Evolutionary conservation across 768 basidiomycete species (phyloP).

Genomic region (Tylopilus intermedius): DNA sequence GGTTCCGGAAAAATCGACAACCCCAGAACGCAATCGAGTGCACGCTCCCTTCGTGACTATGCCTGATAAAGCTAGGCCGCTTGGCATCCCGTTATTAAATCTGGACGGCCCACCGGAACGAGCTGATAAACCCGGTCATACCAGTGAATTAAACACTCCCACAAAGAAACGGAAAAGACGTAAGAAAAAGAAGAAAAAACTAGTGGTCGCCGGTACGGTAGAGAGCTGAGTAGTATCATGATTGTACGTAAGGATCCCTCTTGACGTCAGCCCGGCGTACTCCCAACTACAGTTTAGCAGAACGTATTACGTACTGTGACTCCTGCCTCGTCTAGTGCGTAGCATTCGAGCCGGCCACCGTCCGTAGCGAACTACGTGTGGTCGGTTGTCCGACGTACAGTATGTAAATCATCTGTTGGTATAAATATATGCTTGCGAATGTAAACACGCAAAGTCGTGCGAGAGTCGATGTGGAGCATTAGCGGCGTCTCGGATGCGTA

Average conservation of each 20-base stretch:
- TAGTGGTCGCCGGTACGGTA: conserved; percentile 19
- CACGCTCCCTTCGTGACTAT: conserved; percentile 1
- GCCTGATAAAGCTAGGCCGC: conserved; percentile 12
- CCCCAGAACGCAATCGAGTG: conserved; percentile 2
- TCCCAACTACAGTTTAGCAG: too few species aligned
- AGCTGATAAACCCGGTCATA: conserved; percentile 12
- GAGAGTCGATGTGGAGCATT: not conserved
- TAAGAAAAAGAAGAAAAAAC: conserved; percentile 46
- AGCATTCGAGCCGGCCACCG: not conserved
- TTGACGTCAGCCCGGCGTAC: not conserved
- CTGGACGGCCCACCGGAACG: conserved; percentile 44
- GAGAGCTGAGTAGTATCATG: conserved; percentile 4
- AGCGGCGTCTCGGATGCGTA: conserved; percentile 2
- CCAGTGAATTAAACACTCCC: conserved; percentile 22
- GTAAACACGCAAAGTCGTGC: conserved; percentile 10
- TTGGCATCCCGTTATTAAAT: conserved; percentile 47
- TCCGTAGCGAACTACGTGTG: not conserved
- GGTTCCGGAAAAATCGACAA: conserved; percentile 7
- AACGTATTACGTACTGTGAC: too few species aligned
- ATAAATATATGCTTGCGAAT: conserved; percentile 18
- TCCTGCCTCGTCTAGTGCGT: not conserved
- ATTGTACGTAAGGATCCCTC: conserved; percentile 12
- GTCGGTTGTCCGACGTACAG: not conserved
- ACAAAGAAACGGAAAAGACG: conserved; percentile 54
- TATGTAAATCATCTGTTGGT: conserved; percentile 7